Base-by-base conservation (phyloP, 495 filamentous ascomycete species). In the Talaromyces adpressus region DNA sequence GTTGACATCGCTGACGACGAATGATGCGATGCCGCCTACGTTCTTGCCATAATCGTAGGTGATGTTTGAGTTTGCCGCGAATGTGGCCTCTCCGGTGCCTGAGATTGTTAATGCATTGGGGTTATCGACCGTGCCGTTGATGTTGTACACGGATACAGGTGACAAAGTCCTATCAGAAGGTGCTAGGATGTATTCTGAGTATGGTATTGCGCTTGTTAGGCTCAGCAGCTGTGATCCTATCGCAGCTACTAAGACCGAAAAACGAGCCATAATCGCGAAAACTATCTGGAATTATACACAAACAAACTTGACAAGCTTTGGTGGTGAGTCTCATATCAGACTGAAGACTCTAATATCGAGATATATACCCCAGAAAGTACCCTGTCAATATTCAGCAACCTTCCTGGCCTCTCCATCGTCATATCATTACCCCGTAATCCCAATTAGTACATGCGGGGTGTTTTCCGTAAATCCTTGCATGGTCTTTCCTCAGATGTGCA, bases 31-130 rank as follows among this genome's bases (percentile, higher is more conserved):
- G 6, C 80, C 79, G 6, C 70, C 79, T 7, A 81, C 72, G 62
- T 79, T 79, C 57, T 73, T 76, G 2, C 75, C 76, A 67, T 80
- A 81, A 56, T 82, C 79, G 29, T 74, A 77, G 0, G 78, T 78
- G 4, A 79, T 72, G 2, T 73, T 75, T 3, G 78, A 77, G n/a
- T 62, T 62, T 11, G 62, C 71, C 18, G 68, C 25, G 34, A 82
- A 74, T 47, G 64, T 61, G 16, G 72, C 66, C 36, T 63, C 71
- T 32, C 69, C 75, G 36, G 63, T 34, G 2, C 65, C 59, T 2
- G 64, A 45, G 14, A 57, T 59, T 4, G 66, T 70, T n/a, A 79
- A 67, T 22, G 65, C 68, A 7, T 62, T 53, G 0, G 75, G 63
- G 57, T 71, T 71, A 41, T 58, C 65, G 23, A 77, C 77, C 1